Conservation (phyloP, 2,329 filamentous ascomycete genomes). For the Penicillium griseofulvum region DNA sequence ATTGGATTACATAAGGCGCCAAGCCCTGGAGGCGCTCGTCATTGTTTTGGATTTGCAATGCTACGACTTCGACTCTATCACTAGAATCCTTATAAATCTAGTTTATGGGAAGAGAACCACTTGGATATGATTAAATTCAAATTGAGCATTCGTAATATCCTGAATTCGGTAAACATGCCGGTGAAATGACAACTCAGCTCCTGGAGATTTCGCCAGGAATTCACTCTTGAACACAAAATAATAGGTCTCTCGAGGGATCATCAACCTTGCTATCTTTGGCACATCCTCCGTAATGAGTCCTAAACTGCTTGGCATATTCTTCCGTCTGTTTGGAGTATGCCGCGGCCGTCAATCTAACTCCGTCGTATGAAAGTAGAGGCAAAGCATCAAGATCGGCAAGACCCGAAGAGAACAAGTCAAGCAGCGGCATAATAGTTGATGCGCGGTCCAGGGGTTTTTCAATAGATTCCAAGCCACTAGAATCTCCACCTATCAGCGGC, state of each 20-base stretch:
- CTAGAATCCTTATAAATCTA: not conserved
- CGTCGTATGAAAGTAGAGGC: conserved; percentile 65
- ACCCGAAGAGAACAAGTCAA: conserved; percentile 47
- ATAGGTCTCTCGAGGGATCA: conserved; percentile 57
- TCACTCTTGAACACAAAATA: conserved; percentile 61
- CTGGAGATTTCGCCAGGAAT: not conserved
- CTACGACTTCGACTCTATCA: not conserved
- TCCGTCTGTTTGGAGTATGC: conserved; percentile 44
- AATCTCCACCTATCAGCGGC: conserved; percentile 15
- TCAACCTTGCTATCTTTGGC: conserved; percentile 35
- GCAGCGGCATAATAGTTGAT: conserved; percentile 49
- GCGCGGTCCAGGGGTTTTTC: conserved; percentile 34
- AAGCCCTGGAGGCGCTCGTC: conserved; percentile 18
- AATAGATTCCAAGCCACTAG: conserved; percentile 10
- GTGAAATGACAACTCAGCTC: not conserved
- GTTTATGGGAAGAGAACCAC: not conserved
- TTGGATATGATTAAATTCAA: not conserved
- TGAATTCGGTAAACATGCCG: not conserved
- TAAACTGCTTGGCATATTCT: conserved; percentile 60
- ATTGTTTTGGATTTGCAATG: conserved; percentile 18
- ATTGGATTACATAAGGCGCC: conserved; percentile 23
- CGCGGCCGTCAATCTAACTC: conserved; percentile 43
- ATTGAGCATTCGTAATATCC: not conserved
- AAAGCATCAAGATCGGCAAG: conserved; percentile 50
- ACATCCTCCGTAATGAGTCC: conserved; percentile 67